Evolutionary conservation across 495 filamentous ascomycete genomes (phyloP), one percentile per base, ranked within the genome.

Genomic region (Tuber brumale): DNA sequence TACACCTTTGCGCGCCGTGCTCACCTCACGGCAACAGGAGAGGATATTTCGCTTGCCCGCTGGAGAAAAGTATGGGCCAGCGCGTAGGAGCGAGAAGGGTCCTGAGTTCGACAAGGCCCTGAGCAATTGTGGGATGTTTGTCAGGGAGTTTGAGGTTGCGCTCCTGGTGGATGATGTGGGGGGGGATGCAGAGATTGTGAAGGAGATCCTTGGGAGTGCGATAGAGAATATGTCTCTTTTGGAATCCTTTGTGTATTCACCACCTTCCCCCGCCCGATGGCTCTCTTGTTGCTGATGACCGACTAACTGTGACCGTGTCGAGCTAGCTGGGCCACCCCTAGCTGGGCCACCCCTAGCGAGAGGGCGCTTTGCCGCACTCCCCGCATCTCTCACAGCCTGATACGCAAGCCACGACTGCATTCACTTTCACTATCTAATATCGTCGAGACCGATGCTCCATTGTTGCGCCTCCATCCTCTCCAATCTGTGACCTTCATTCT

Each of bases 221-320:
- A 48, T 77, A 42, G 76, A 77, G 51, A 77, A 77, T 39, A 72
- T 77, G 75, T 35, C 27, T n/a, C 37, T 71, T 7, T 41, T 77
- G 23, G 74, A 77, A 66, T 72, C 74, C 10, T 77, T 77, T 44
- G 48, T 46, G 76, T 77, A 77, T 69, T 66, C 23, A 10, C n/a
- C 39, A 39, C 43, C n/a, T n/a, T 5, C 16, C 7, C 21, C 16
- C n/a, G 41, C 35, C 71, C 14, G 12, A 27, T 23, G 19, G 21
- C 44, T 66, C 18, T n/a, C n/a, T 42, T 42, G 7, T 23, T 43
- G 37, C 23, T 57, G 48, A 42, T 35, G 57, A 66, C 37, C 43
- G 76, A 75, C 74, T 69, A 18, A 42, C 76, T n/a, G 42, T 74
- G 42, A 21, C 7, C 7, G 57, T 35, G 16, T 27, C 6, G 3